A percentile compares a stretch with the other conserved stretches of the same genome.
These are phyloP conservation scores for Exserohilum rostratum DNA, from an alignment of 2,329 filamentous ascomycete species.

Conservation along the genomic window DNA sequence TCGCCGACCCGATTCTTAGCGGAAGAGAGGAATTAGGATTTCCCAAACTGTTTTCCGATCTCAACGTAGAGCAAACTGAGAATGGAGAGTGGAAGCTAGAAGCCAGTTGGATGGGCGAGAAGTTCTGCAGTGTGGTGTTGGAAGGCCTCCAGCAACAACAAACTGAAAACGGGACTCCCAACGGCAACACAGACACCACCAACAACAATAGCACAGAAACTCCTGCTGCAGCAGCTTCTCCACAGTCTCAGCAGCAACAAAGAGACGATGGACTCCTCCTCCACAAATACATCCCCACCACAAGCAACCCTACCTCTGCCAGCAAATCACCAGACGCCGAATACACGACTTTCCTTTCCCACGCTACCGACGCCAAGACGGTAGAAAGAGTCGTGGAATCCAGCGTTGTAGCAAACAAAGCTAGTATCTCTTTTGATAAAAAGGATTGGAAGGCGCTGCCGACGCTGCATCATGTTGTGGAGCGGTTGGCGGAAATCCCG, in stretches of 20 bases:
- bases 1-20: slow-evolving; percentile 65
- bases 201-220: no score
- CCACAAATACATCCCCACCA: slow-evolving; percentile 64
- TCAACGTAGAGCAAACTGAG: slow-evolving; percentile 52
- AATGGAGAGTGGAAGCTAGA: slow-evolving; percentile 47
- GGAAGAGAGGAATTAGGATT: slow-evolving; percentile 67
- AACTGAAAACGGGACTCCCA: no score
- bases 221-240: no score
- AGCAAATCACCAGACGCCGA: slow-evolving; percentile 58
- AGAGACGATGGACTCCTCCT: slow-evolving; percentile 60
- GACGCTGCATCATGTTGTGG: slow-evolving; percentile 65
- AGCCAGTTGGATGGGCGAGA: slow-evolving; percentile 48
- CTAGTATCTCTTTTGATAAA: slow-evolving; percentile 56
- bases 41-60: slow-evolving; percentile 63
- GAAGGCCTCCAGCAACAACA: slow-evolving; percentile 23
- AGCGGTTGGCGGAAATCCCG: slow-evolving; percentile 61
- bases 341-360: slow-evolving; percentile 56
- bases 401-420: slow-evolving; percentile 49
- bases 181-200: no score
- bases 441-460: slow-evolving; percentile 62
- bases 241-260: slow-evolving; percentile 1
- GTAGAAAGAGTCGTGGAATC: slow-evolving; percentile 43
- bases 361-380: slow-evolving; percentile 38
- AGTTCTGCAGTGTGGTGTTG: slow-evolving; percentile 42
- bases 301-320: slow-evolving; percentile 51